A percentile compares a stretch with the other conserved stretches of the same genome.
These are phyloP conservation scores for Phtheirospermum japonicum DNA, from an alignment of 257 asterid species.

Conservation along the genomic window DNA sequence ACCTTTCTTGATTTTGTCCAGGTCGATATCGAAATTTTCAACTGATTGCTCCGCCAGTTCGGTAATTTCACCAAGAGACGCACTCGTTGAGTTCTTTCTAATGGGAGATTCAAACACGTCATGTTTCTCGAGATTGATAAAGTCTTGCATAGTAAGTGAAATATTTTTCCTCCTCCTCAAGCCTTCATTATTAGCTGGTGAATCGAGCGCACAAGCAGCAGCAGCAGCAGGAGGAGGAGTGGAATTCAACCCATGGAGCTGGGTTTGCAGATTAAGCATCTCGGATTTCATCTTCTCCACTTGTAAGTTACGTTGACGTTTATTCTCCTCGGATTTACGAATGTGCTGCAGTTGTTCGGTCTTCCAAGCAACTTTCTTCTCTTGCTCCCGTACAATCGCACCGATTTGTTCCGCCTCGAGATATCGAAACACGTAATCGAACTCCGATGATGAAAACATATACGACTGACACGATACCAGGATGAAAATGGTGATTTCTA, in stretches of 20 bases:
- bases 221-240: conserved; percentile 40
- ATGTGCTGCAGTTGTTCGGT: conserved; percentile 86
- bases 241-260: conserved; percentile 76
- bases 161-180: conserved; percentile 63
- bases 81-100: conserved; percentile 46
- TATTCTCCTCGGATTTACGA: conserved; percentile 93
- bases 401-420: conserved; percentile 99
- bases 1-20: conserved; percentile 48
- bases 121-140: conserved; percentile 51
- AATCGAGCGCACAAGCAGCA: conserved; percentile 35
- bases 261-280: conserved; percentile 93
- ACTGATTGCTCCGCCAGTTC: conserved; percentile 61
- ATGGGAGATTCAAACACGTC: conserved; percentile 66
- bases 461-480: conserved; percentile 96
- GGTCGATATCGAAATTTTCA: conserved; percentile 34
- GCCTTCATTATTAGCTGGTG: conserved; percentile 64
- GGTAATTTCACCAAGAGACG: conserved; percentile 62
- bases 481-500: conserved; percentile 83
- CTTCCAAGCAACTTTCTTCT: conserved; percentile 95
- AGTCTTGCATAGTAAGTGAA: conserved; percentile 44
- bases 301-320: conserved; percentile 84
- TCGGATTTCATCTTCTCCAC: conserved; percentile 99
- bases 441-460: conserved; percentile 95
- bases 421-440: conserved; percentile 94
- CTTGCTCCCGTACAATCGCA: conserved; percentile 95